Conservation (phyloP, 2,329 filamentous ascomycete genomes). For the Coleophoma eucalyptorum region DNA sequence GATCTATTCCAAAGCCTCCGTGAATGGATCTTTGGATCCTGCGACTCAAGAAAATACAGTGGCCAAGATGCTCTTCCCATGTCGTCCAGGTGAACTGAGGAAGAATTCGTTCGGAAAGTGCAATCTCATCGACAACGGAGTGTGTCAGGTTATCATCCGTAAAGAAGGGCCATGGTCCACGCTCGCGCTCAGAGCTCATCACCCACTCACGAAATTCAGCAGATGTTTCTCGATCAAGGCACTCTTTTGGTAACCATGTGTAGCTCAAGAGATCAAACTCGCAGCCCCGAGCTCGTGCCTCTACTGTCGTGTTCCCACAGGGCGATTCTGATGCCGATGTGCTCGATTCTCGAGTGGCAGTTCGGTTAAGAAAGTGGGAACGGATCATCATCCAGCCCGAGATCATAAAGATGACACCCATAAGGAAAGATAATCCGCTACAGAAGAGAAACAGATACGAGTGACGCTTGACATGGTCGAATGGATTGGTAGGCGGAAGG, state of each 20-base stretch:
- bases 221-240: not conserved
- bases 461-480: too few species aligned
- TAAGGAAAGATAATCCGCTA: too few species aligned
- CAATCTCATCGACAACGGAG: not conserved
- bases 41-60: not conserved
- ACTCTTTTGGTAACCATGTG: not conserved
- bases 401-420: too few species aligned
- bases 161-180: not conserved
- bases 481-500: too few species aligned
- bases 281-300: not conserved
- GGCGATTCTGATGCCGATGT: too few species aligned
- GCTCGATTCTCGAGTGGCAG: too few species aligned
- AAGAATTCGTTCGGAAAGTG: not conserved
- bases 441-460: too few species aligned
- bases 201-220: not conserved
- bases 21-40: not conserved
- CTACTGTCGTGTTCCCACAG: not conserved
- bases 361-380: too few species aligned
- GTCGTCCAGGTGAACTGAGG: not conserved
- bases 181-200: not conserved
- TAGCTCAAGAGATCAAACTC: not conserved
- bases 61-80: not conserved
- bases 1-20: not conserved
- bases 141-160: not conserved
- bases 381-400: too few species aligned